Evolutionary conservation across 768 basidiomycete genomes (phyloP).

Genomic region (Lentinula boryana): DNA sequence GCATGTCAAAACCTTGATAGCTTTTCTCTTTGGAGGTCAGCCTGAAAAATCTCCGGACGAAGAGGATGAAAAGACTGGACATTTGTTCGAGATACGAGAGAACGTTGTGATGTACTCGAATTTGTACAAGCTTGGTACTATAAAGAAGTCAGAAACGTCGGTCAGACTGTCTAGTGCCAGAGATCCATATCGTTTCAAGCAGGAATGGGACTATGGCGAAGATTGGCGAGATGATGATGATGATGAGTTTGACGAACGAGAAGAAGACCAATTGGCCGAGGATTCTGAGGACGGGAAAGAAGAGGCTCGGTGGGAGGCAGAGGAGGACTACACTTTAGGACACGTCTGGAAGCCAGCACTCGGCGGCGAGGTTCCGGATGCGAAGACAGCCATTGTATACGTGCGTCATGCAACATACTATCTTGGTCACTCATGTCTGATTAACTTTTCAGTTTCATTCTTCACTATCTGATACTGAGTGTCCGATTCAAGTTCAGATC

Average conservation of each 20-base stretch:
- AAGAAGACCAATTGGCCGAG: slow-evolving; percentile 26
- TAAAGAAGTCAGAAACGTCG: slow-evolving; percentile 42
- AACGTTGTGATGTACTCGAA: slow-evolving; percentile 33
- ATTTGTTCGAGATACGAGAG: slow-evolving; percentile 58
- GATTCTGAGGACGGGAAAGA: slow-evolving; percentile 26
- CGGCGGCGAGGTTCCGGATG: slow-evolving; percentile 23
- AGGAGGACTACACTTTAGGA: slow-evolving; percentile 56
- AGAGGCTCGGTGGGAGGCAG: slow-evolving; percentile 63
- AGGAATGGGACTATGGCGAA: slow-evolving; percentile 20
- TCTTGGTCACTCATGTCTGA: neutral
- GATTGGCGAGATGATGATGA: slow-evolving; percentile 24
- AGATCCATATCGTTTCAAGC: slow-evolving; percentile 45
- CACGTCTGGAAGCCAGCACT: slow-evolving; percentile 46
- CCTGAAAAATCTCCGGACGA: slow-evolving; percentile 11
- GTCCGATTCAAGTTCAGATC: slow-evolving; percentile 52
- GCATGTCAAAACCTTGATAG: slow-evolving; percentile 56
- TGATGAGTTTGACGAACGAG: slow-evolving; percentile 28
- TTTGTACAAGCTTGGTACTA: slow-evolving; percentile 43
- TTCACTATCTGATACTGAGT: slow-evolving; percentile 43
- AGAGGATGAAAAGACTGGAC: slow-evolving; percentile 29
- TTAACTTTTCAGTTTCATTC: neutral
- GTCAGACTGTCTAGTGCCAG: slow-evolving; percentile 46
- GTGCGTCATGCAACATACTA: slow-evolving; percentile 31
- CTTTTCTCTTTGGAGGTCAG: slow-evolving; percentile 48
- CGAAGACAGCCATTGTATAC: slow-evolving; percentile 50